Evolutionary conservation across 176 grass and related monocot genomes (phyloP).

Genomic region (Oryza nivara): DNA sequence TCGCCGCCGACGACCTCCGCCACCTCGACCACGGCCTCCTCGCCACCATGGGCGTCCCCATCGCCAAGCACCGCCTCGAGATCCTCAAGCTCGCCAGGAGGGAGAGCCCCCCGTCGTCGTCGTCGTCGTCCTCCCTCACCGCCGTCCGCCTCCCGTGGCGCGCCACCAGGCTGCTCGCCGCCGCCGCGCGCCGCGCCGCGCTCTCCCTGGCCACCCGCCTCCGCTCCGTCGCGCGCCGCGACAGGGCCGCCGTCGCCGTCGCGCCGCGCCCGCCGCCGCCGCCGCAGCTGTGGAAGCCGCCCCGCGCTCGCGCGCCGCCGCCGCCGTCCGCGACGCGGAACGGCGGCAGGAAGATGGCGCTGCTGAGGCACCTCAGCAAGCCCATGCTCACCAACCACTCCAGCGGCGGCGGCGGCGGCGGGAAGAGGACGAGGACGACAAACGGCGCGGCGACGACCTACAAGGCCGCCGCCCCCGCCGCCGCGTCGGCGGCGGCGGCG

Average conservation of each 20-base stretch:
- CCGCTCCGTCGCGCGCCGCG: constrained; percentile 5
- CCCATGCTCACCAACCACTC: constrained; percentile 37
- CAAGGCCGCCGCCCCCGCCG: neutral
- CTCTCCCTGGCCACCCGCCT: constrained; percentile 39
- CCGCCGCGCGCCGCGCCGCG: constrained; percentile 46
- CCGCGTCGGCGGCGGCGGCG: neutral
- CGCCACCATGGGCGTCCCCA: constrained; percentile 75
- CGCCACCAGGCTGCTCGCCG: constrained; percentile 53
- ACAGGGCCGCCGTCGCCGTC: neutral
- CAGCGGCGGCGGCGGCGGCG: neutral
- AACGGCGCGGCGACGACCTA: neutral
- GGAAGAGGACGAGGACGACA: neutral
- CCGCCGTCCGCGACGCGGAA: neutral
- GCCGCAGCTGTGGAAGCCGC: neutral
- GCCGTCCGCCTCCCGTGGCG: constrained; percentile 27
- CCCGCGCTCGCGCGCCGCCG: neutral
- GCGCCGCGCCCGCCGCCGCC: constrained; percentile 16
- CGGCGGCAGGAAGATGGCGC: neutral
- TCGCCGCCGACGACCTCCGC: constrained; percentile 57
- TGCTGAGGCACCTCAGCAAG: constrained; percentile 15
- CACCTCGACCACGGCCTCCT: constrained; percentile 87
- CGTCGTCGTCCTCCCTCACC: neutral
- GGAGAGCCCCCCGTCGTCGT: neutral
- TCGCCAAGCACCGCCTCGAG: constrained; percentile 89
- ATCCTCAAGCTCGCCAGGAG: constrained; percentile 77